phyloP scores from a whole-genome alignment of 1,284 basidiomycete species.

The Trametes pubescens region DNA sequence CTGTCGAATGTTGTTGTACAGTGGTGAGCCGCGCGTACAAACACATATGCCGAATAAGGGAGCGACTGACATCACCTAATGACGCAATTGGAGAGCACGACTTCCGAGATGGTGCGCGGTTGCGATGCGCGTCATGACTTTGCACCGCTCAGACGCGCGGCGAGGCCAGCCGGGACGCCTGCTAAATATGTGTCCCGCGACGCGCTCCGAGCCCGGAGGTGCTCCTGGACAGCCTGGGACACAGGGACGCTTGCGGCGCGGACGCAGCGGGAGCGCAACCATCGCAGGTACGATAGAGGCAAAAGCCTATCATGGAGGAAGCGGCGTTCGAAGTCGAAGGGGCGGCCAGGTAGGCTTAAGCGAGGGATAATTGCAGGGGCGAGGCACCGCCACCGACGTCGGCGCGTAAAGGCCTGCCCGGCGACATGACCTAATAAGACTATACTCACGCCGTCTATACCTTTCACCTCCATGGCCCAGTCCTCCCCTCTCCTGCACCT shows the following conservation, averaged over 20 bases:
- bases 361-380: conserved; percentile 9
- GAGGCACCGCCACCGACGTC: conserved; percentile 24
- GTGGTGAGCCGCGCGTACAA: too few species aligned
- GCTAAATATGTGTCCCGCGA: background rate
- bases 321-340: background rate
- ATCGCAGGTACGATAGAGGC: background rate
- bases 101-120: conserved; percentile 13
- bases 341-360: background rate
- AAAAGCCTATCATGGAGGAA: conserved; percentile 9
- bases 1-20: too few species aligned
- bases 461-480: conserved; percentile 9
- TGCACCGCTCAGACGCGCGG: background rate
- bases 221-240: background rate
- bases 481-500: conserved; percentile 4
- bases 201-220: background rate
- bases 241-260: background rate
- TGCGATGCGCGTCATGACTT: background rate
- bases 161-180: background rate
- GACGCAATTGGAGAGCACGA: conserved; percentile 7
- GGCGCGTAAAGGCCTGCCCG: conserved; percentile 9
- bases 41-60: background rate
- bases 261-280: too few species aligned
- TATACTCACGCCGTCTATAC: conserved; percentile 13
- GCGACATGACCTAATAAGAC: conserved; percentile 17
- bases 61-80: conserved; percentile 10